Percentiles rank a stretch among this genome's conserved stretches.
phyloP scores from a whole-genome alignment of 495 filamentous ascomycete species.

The Immersiella caudata region DNA sequence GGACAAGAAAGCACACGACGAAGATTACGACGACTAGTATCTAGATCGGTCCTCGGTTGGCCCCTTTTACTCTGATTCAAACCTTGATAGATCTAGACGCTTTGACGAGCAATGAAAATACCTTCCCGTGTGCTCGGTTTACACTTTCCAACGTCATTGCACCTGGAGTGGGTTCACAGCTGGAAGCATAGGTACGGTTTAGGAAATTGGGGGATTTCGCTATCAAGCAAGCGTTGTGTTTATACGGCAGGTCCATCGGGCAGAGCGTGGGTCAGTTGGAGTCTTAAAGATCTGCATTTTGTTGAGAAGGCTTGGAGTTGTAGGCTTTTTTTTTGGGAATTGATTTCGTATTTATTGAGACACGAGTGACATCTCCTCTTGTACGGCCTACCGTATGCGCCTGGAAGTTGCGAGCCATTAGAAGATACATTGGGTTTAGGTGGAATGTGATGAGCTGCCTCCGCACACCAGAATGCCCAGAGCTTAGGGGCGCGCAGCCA shows the following conservation, averaged over 20 bases:
- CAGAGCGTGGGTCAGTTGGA: not conserved
- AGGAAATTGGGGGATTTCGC: not conserved
- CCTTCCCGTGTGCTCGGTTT: not conserved
- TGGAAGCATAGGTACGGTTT: not conserved
- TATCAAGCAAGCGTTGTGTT: not conserved
- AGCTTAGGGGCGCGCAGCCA: too few relatives aligned
- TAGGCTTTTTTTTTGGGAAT: not conserved
- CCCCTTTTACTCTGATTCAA: not conserved
- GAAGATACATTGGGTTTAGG: too few relatives aligned
- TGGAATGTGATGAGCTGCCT: too few relatives aligned
- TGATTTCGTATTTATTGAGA: not conserved
- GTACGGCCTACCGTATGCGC: not conserved
- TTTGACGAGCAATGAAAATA: not conserved
- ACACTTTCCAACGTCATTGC: not conserved
- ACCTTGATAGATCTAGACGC: conserved; percentile 3
- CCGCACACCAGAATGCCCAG: too few relatives aligned
- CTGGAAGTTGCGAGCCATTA: too few relatives aligned
- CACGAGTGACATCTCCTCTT: not conserved
- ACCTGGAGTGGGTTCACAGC: not conserved
- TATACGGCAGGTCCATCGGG: not conserved
- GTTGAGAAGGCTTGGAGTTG: not conserved
- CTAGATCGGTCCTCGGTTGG: not conserved
- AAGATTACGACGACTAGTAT: conserved; percentile 23
- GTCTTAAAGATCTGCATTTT: not conserved
- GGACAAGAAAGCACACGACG: conserved; percentile 66